Evolutionary conservation across 768 basidiomycete species (phyloP).

Genomic region (Kwoniella sp.): DNA sequence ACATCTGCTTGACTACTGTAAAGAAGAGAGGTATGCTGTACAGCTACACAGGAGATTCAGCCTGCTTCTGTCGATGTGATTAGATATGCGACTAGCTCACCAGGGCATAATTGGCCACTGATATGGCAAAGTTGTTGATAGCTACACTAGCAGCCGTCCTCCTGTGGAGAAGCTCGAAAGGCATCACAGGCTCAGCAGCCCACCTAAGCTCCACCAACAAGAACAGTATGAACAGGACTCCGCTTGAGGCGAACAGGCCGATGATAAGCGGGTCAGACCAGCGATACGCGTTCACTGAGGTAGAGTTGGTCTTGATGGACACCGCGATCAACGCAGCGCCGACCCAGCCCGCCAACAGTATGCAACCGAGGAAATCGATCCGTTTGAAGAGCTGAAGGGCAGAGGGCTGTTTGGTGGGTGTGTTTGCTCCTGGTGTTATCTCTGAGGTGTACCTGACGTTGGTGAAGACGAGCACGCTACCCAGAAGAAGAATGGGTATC

Average conservation of each 20-base stretch:
- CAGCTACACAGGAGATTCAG: slow-evolving; percentile 53
- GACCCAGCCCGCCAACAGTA: slow-evolving; percentile 40
- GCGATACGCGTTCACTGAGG: slow-evolving; percentile 66
- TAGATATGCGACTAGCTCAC: neutral
- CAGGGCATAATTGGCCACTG: slow-evolving; percentile 37
- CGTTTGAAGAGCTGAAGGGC: slow-evolving; percentile 20
- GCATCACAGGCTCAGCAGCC: slow-evolving; percentile 85
- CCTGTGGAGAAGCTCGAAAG: slow-evolving; percentile 68
- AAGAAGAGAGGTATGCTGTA: slow-evolving; percentile 90
- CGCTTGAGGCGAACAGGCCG: slow-evolving; percentile 61
- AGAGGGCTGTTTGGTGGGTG: slow-evolving; percentile 7
- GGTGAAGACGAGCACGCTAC: neutral
- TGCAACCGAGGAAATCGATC: slow-evolving; percentile 45
- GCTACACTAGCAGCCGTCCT: slow-evolving; percentile 78
- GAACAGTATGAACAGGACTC: slow-evolving; percentile 60
- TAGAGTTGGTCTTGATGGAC: slow-evolving; percentile 48
- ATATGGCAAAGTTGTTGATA: slow-evolving; percentile 64
- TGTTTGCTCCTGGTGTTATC: slow-evolving; percentile 3
- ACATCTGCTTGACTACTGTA: slow-evolving; percentile 69
- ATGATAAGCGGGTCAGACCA: slow-evolving; percentile 65
- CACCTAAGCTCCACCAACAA: slow-evolving; percentile 72
- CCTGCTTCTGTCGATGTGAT: neutral
- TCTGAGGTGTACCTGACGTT: slow-evolving; percentile 12
- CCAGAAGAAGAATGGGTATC: slow-evolving; percentile 10
- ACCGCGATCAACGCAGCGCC: slow-evolving; percentile 45